Evolutionary conservation across 2,329 filamentous ascomycete genomes (phyloP).

Genomic region (Trichoderma sp.): DNA sequence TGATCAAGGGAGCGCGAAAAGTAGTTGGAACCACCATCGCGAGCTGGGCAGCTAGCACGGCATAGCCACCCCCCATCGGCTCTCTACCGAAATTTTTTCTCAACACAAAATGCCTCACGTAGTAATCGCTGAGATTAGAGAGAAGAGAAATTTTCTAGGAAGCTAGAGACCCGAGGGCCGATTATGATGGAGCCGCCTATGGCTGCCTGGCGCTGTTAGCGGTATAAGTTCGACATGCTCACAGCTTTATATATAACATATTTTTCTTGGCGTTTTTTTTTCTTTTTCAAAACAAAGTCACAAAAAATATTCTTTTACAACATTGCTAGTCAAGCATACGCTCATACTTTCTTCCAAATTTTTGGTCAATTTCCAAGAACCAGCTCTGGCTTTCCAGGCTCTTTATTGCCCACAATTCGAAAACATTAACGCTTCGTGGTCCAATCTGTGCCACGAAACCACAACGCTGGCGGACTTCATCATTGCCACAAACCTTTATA

Average conservation of each 20-base stretch:
- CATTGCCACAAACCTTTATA: not conserved
- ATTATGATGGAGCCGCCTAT: not conserved
- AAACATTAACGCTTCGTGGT: not conserved
- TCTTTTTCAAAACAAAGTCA: not conserved
- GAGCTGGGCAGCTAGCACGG: not conserved
- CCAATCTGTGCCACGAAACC: constrained; percentile 1
- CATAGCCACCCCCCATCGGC: constrained; percentile 11
- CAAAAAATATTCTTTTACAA: not conserved
- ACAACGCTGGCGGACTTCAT: constrained; percentile 24
- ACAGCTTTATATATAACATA: not conserved
- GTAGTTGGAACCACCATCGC: not conserved
- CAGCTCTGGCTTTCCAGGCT: not conserved
- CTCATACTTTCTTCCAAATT: constrained; percentile 8
- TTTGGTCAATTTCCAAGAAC: not conserved
- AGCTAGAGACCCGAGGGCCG: not conserved
- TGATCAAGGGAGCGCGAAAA: not conserved
- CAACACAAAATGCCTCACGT: not conserved
- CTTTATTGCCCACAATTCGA: not conserved
- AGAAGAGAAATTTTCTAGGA: not conserved
- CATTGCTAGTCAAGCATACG: not conserved
- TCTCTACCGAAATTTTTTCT: not conserved
- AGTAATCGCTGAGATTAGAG: not conserved
- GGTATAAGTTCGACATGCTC: not conserved
- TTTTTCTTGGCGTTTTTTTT: not conserved
- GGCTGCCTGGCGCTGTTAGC: not conserved